Base-by-base conservation (phyloP, 2,329 filamentous ascomycete species). In the Phoma sp. region DNA sequence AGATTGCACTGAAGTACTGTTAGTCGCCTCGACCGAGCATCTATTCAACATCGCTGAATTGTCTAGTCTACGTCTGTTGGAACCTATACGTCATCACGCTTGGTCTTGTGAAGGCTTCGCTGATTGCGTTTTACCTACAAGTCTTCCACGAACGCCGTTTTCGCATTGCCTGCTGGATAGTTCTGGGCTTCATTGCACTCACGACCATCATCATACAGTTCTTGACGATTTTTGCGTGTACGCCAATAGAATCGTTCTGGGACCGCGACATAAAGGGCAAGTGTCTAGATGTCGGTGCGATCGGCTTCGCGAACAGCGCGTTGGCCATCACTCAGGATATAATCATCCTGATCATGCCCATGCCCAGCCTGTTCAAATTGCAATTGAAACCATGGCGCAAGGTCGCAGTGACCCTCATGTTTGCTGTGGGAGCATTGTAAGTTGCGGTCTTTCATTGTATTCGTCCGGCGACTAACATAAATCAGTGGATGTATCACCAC, bases 81-180 rank as follows among this genome's bases (percentile, higher is more conserved):
- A 58, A 56, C 3, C 53, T 55, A 4, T 67, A 67, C 29, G 49
- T 62, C 6, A 23, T 63, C 23, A 55, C 64, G 5, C 52, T 66
- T 4, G 58, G 55, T 13, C 38, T 66, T 7, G 60, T 64, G 11
- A 68, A 66, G 36, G 47, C 60, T 5, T 65, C 65, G 1, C 39
- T 68, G 11, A 44, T 68, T 22, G 37, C 58, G 14, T 66, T 65
- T 43, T 70, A 67, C 37, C 63, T 70, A 8, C 59, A 66, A 27
- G 65, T 68, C 41, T 70, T 70, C 51, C 40, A 51, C 5, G 48
- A 59, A 4, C 52, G 47, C 7, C 47, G 52, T 4, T 65, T 68
- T 11, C 55, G 55, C 2, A 58, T 64, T 11, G 18, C 48, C 9
- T 60, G 56, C 11, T 61, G 58, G 32, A 11, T 58, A 1, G 36